phyloP scores from a whole-genome alignment of 192 early-diverging fungal genomes.

The Allomyces arbusculus region DNA sequence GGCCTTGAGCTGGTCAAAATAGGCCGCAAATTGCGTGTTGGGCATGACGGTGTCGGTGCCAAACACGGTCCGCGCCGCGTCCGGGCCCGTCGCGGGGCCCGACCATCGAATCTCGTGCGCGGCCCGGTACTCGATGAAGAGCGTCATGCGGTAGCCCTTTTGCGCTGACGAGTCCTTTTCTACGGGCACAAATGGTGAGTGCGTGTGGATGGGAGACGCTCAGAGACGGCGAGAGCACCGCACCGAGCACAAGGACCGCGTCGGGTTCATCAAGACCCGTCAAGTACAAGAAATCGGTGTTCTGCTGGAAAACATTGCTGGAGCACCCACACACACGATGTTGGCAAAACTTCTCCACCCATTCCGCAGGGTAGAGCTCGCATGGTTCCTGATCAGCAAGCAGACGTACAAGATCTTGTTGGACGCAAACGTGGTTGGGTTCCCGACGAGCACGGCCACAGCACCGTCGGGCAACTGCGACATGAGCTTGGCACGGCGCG shows the following conservation, averaged over 20 bases:
- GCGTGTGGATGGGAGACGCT: neutral
- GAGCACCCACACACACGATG: neutral
- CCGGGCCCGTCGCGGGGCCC: constrained; percentile 10
- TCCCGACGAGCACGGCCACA: constrained; percentile 46
- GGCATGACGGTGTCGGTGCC: neutral
- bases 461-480: constrained; percentile 37
- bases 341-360: neutral
- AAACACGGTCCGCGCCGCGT: neutral
- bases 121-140: constrained; percentile 5
- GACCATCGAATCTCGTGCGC: constrained; percentile 26
- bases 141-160: neutral
- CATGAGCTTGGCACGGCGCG: constrained; percentile 45
- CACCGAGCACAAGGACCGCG: constrained; percentile 37
- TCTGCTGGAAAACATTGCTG: constrained; percentile 79
- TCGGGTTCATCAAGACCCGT: constrained; percentile 86
- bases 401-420: constrained; percentile 62
- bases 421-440: constrained; percentile 61
- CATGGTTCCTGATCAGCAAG: neutral
- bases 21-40: neutral
- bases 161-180: neutral
- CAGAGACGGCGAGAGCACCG: neutral
- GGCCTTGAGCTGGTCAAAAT: neutral
- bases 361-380: neutral
- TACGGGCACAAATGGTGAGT: neutral
- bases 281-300: constrained; percentile 77